Percentiles rank a stretch among this genome's conserved stretches.
Evolutionary conservation across 2,329 filamentous ascomycete genomes (phyloP).

Genomic region (Xylariaceae sp.): DNA sequence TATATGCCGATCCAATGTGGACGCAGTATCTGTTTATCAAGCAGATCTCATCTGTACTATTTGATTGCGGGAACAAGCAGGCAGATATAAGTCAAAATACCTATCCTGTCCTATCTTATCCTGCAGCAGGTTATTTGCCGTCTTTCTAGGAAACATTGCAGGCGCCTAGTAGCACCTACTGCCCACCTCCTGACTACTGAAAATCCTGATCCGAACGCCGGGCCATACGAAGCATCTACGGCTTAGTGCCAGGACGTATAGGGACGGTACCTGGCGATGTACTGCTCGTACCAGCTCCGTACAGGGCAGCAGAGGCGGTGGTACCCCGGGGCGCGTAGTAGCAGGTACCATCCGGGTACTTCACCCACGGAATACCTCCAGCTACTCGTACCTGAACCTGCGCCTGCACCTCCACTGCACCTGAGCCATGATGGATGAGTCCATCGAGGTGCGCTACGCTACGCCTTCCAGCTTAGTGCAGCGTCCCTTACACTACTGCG

Average conservation of each 20-base stretch:
- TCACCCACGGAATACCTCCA: background rate
- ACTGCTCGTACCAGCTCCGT: background rate
- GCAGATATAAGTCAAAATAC: background rate
- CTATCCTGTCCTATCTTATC: background rate
- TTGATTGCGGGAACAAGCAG: background rate
- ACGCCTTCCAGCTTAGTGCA: too few relatives aligned
- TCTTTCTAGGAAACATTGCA: background rate
- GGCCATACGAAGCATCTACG: background rate
- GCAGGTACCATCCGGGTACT: background rate
- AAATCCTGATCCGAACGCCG: background rate
- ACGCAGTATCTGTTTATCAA: too few relatives aligned
- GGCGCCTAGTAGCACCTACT: background rate
- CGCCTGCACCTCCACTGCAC: too few relatives aligned
- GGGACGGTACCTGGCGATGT: background rate
- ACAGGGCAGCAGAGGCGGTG: background rate
- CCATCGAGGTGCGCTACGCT: too few relatives aligned
- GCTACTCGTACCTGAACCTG: too few relatives aligned
- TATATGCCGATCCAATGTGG: too few relatives aligned
- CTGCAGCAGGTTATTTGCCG: background rate
- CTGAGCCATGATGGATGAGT: too few relatives aligned
- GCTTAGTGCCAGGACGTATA: background rate
- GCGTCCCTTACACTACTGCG: too few relatives aligned
- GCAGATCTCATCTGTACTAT: background rate
- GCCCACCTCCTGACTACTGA: background rate
- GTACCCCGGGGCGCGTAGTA: background rate